A percentile compares a stretch with the other conserved stretches of the same genome.
These are phyloP conservation scores for Scutellaria minor DNA, from an alignment of 257 asterid genomes.

Conservation along the genomic window DNA sequence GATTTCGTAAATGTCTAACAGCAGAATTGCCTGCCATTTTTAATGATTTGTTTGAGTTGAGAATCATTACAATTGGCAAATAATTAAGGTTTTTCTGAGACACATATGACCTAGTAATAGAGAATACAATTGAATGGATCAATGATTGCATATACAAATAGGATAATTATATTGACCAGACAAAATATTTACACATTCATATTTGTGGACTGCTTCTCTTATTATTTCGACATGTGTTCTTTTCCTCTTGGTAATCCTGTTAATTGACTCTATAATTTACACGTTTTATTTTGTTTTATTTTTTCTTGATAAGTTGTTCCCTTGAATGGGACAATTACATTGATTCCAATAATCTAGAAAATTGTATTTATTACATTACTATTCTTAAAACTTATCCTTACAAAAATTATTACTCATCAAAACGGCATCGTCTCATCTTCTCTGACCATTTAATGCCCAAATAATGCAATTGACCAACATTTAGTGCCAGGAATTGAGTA, in stretches of 20 bases:
- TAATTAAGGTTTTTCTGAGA: too few species aligned
- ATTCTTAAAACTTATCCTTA: background rate
- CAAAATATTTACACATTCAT: constrained; percentile 1
- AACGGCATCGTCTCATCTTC: too few species aligned
- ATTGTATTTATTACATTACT: background rate
- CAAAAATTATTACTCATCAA: too few species aligned
- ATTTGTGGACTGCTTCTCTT: background rate
- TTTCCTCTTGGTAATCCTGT: background rate
- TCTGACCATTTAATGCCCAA: too few species aligned
- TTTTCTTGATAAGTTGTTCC: constrained; percentile 17
- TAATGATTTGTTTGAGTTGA: background rate
- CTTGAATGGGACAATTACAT: constrained; percentile 24
- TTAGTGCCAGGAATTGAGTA: too few species aligned
- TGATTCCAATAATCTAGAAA: constrained; percentile 24
- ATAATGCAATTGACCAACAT: too few species aligned
- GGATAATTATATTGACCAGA: background rate
- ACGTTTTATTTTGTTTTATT: background rate
- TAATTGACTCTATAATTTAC: background rate
- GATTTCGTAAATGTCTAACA: background rate
- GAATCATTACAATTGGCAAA: background rate
- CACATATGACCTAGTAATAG: too few species aligned
- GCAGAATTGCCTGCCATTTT: background rate
- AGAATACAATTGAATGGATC: background rate
- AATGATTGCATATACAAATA: constrained; percentile 17
- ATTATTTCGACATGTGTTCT: background rate